Base-by-base conservation (phyloP, 2,329 filamentous ascomycete genomes). In the Fusarium sp. region DNA sequence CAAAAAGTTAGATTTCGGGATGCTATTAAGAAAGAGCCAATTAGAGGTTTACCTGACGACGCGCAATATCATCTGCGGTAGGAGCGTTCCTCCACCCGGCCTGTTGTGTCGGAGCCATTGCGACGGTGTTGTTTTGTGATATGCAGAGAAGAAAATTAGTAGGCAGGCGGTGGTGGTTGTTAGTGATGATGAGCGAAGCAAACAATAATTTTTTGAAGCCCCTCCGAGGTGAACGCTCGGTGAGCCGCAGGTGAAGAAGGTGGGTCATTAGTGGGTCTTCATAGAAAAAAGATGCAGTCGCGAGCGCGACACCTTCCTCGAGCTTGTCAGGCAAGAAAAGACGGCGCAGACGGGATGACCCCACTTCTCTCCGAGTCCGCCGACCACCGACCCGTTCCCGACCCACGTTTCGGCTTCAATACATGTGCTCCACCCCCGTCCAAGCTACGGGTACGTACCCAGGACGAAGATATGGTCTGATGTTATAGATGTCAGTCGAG, bases 21-120 rank as follows among this genome's bases (percentile, higher is more conserved):
- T 26, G 47, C 47, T 23, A 28, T 34, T 23, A 30, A 20, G 40
- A 31, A 31, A 12, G 30, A 38, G n/a, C 30, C 36, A 55, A 60
- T 57, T 68, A 50, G 26, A 50, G 71, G 34, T 80, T 68, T 79
- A 89, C 89, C 79, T 87, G 90, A 67, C 91, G 87, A 74, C 83
- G 81, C 71, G 88, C 84, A 57, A 88, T 79, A 79, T 91, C 88
- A 67, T 86, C 87, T 71, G 83, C 78, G 62, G 80, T 85, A 52
- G 83, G 82, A 73, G 75, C 57, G 13, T 72, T 75, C 53, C 74
- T 76, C 79, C 78, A 80, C 70, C 65, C 72, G 59, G 79, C 76
- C 71, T 73, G 74, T 57, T 77, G 70, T 59, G 70, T 72, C 63
- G 78, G 74, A 69, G 75, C 74, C 79, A 80, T 81, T 63, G 62